A percentile compares a stretch with the other conserved stretches of the same genome.
Evolutionary conservation across 495 filamentous ascomycete genomes (phyloP).

Genomic region (Neurospora africana): DNA sequence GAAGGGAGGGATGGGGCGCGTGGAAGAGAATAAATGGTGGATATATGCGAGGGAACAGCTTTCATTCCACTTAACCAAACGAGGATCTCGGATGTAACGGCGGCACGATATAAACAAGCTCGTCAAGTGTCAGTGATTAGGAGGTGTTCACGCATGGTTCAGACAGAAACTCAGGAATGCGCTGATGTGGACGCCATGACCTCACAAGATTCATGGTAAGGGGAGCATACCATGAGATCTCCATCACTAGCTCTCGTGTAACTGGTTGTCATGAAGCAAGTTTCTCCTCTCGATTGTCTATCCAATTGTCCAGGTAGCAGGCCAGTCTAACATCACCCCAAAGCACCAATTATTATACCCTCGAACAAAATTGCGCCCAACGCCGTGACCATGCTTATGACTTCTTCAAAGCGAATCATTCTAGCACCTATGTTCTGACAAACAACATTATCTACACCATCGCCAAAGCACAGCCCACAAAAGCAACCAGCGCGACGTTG

Average conservation of each 20-base stretch:
- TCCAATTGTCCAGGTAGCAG: not conserved
- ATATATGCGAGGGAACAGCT: not conserved
- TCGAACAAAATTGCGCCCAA: not conserved
- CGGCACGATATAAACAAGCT: not conserved
- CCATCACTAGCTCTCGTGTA: not conserved
- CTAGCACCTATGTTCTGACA: not conserved
- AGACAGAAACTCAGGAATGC: not conserved
- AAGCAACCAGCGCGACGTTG: slow-evolving; percentile 21
- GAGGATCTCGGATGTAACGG: not conserved
- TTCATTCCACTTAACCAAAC: not conserved
- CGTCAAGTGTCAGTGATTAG: not conserved
- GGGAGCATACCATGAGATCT: not conserved
- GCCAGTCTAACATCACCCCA: too few species aligned
- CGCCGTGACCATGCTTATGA: not conserved
- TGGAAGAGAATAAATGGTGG: not conserved
- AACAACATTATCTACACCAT: slow-evolving; percentile 9
- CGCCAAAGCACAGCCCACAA: slow-evolving; percentile 19
- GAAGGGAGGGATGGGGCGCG: too few species aligned
- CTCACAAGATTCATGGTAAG: not conserved
- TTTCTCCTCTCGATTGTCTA: not conserved
- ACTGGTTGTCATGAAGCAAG: not conserved
- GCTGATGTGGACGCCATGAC: not conserved
- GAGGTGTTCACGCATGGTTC: not conserved
- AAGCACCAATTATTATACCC: too few species aligned
- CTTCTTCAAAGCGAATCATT: not conserved